These are phyloP conservation scores for Phytophthora syringae DNA, from an alignment of 352 stramenopile species.

Conservation along the genomic window DNA sequence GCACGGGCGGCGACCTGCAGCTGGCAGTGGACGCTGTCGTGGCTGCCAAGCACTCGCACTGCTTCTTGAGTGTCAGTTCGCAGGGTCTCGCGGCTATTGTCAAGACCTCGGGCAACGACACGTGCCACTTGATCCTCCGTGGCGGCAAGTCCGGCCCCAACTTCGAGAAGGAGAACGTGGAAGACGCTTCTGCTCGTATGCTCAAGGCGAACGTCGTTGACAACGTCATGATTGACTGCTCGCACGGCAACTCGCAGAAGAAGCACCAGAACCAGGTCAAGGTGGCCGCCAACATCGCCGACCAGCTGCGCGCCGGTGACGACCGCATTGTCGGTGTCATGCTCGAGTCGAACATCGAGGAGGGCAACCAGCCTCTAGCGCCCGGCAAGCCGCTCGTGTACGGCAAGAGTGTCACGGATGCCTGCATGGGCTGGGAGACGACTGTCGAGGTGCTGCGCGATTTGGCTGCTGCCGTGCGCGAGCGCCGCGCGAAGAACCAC, in stretches of 20 bases:
- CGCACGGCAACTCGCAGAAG: constrained; percentile 91
- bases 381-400: constrained; percentile 83
- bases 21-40: constrained; percentile 87
- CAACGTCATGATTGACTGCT: constrained; percentile 93
- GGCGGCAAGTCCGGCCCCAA: constrained; percentile 87
- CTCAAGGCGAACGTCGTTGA: constrained; percentile 83
- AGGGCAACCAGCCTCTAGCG: constrained; percentile 81
- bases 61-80: constrained; percentile 89
- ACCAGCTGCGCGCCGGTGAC: constrained; percentile 78
- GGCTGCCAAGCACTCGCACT: constrained; percentile 84
- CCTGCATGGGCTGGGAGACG: constrained; percentile 89
- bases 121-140: constrained; percentile 90
- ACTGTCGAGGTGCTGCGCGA: constrained; percentile 76
- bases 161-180: constrained; percentile 86
- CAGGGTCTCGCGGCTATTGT: constrained; percentile 90
- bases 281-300: constrained; percentile 72
- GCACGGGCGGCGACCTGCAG: constrained; percentile 87
- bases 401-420: constrained; percentile 91
- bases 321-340: constrained; percentile 87
- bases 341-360: constrained; percentile 90
- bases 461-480: constrained; percentile 77
- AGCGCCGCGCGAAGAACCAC: constrained; percentile 67
- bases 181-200: constrained; percentile 79
- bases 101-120: constrained; percentile 87
- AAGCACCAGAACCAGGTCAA: constrained; percentile 88